Percentiles rank a stretch among this genome's conserved stretches.
phyloP scores from a whole-genome alignment of 257 asterid species.

The Solanum corneliomulleri region DNA sequence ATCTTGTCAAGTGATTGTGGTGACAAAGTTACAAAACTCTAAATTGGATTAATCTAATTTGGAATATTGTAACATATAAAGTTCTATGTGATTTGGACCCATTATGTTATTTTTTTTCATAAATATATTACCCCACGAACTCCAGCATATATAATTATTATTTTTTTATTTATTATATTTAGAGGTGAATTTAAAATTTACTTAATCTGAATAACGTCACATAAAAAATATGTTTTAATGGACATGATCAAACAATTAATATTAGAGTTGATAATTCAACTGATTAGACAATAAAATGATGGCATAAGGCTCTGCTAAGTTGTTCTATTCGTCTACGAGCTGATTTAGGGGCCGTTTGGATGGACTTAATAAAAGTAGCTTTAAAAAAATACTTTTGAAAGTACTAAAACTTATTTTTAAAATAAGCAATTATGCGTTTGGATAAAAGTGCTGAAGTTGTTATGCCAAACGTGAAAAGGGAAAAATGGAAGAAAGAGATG shows the following conservation, averaged over 20 bases:
- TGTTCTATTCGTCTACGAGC: background rate
- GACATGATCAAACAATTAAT: background rate
- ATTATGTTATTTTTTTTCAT: background rate
- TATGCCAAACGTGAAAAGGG: no score
- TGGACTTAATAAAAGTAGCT: no score
- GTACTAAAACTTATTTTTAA: no score
- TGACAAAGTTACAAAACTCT: background rate
- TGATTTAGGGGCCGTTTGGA: no score
- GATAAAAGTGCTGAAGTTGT: no score
- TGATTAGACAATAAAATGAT: background rate
- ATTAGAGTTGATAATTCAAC: background rate
- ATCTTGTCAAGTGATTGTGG: background rate
- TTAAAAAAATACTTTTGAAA: no score
- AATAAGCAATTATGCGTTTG: no score
- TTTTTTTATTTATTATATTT: no score
- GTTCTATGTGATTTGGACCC: background rate
- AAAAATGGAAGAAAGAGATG: no score
- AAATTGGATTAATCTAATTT: background rate
- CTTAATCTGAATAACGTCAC: no score
- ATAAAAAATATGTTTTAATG: background rate
- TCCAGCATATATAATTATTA: background rate
- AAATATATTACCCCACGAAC: background rate
- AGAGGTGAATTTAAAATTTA: no score
- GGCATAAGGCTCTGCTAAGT: background rate
- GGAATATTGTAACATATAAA: background rate